phyloP scores from a whole-genome alignment of 805 yeast genomes.

The Metschnikowia lachancei region DNA sequence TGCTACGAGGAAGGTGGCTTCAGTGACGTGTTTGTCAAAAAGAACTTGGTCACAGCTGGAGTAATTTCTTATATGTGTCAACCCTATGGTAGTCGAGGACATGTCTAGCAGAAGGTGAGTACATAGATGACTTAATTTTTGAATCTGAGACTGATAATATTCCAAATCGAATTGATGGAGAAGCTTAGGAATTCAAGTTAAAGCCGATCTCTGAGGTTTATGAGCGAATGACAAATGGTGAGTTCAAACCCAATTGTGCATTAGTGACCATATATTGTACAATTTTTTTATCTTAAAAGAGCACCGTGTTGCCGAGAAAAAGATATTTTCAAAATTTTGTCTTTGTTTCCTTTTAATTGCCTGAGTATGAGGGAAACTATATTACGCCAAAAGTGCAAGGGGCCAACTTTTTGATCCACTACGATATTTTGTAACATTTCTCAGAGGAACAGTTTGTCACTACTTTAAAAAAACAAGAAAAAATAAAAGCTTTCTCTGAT shows the following conservation, averaged over 20 bases:
- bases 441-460: too few relatives aligned
- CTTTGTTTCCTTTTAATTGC: too few relatives aligned
- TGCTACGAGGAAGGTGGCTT: slow-evolving; percentile 90
- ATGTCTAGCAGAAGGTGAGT: slow-evolving; percentile 87
- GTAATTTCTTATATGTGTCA: slow-evolving; percentile 61
- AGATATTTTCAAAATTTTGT: too few relatives aligned
- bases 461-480: too few relatives aligned
- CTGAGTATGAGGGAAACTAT: too few relatives aligned
- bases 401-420: too few relatives aligned
- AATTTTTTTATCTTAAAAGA: too few relatives aligned
- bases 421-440: too few relatives aligned
- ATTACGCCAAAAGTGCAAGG: too few relatives aligned
- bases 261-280: slow-evolving; percentile 77
- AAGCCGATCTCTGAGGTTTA: slow-evolving; percentile 59
- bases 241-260: slow-evolving; percentile 90
- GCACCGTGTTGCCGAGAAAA: too few relatives aligned
- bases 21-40: slow-evolving; percentile 46
- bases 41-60: slow-evolving; percentile 53
- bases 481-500: too few relatives aligned
- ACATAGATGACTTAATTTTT: slow-evolving; percentile 66
- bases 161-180: slow-evolving; percentile 55
- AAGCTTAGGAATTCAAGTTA: slow-evolving; percentile 66
- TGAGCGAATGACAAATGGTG: slow-evolving; percentile 46
- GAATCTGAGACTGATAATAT: slow-evolving; percentile 36
- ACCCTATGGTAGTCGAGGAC: slow-evolving; percentile 38